Conservation (phyloP, 176 grass and related monocot species). For the Oryza officinalis region DNA sequence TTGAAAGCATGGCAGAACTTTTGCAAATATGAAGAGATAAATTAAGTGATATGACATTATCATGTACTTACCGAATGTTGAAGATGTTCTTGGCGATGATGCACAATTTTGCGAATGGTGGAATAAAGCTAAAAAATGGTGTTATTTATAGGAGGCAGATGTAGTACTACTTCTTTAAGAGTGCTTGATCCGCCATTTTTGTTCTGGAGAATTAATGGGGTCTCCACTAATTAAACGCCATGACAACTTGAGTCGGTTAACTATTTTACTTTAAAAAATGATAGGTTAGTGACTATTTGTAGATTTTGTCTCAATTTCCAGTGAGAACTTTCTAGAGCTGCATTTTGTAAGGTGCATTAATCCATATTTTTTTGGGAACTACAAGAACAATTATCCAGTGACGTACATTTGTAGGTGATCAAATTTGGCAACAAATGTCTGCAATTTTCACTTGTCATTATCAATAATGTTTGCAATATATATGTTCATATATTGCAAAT, state of each 20-base stretch:
- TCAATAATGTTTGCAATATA: too few relatives aligned
- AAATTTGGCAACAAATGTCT: too few relatives aligned
- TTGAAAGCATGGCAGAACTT: not conserved
- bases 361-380: too few relatives aligned
- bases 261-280: not conserved
- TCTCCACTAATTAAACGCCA: not conserved
- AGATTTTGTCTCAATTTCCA: not conserved
- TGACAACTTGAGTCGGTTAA: not conserved
- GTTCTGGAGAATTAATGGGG: not conserved
- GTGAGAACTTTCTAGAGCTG: not conserved
- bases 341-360: not conserved
- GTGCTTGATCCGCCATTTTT: not conserved
- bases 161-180: not conserved
- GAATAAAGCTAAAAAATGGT: not conserved
- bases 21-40: not conserved
- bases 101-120: not conserved
- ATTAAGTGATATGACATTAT: not conserved
- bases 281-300: not conserved
- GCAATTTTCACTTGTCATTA: too few relatives aligned
- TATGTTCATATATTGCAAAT: too few relatives aligned
- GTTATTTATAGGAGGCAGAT: not conserved
- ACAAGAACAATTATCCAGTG: not conserved
- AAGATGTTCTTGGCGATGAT: not conserved
- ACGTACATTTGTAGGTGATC: too few relatives aligned
- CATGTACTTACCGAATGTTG: not conserved